These are phyloP conservation scores for Pleurotus tuber-regium DNA, from an alignment of 768 basidiomycete species.

Conservation along the genomic window DNA sequence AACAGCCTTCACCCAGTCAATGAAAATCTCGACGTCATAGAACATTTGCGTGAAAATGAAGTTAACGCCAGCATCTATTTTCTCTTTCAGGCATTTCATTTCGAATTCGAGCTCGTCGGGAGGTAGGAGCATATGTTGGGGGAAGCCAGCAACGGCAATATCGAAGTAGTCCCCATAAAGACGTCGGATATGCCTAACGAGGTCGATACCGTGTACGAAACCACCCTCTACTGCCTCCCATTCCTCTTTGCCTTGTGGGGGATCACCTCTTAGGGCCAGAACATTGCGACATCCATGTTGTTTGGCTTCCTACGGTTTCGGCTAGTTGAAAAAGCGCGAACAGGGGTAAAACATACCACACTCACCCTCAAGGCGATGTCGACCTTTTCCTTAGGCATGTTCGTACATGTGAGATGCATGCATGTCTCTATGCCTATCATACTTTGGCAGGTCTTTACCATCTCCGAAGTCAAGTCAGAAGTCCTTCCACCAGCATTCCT, in stretches of 20 bases:
- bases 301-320: constrained; percentile 75
- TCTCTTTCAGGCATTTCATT: constrained; percentile 84
- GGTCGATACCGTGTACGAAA: constrained; percentile 88
- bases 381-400: constrained; percentile 96
- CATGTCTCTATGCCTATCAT: constrained; percentile 94
- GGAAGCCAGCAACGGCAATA: constrained; percentile 92
- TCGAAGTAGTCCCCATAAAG: constrained; percentile 92
- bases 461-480: constrained; percentile 88
- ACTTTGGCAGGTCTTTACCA: constrained; percentile 93
- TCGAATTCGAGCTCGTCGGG: constrained; percentile 74
- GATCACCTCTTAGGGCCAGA: constrained; percentile 91
- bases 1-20: constrained; percentile 83
- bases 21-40: constrained; percentile 90
- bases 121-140: constrained; percentile 74
- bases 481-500: constrained; percentile 98
- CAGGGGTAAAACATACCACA: constrained; percentile 12
- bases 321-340: constrained; percentile 6
- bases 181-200: constrained; percentile 82
- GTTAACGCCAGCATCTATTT: constrained; percentile 84
- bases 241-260: constrained; percentile 81
- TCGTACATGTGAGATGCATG: constrained; percentile 98
- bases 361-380: constrained; percentile 85
- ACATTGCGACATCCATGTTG: constrained; percentile 87
- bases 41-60: constrained; percentile 99
- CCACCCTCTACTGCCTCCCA: constrained; percentile 94